Evolutionary conservation across 306 rosid species (phyloP).

Genomic region (Sindora glabra): DNA sequence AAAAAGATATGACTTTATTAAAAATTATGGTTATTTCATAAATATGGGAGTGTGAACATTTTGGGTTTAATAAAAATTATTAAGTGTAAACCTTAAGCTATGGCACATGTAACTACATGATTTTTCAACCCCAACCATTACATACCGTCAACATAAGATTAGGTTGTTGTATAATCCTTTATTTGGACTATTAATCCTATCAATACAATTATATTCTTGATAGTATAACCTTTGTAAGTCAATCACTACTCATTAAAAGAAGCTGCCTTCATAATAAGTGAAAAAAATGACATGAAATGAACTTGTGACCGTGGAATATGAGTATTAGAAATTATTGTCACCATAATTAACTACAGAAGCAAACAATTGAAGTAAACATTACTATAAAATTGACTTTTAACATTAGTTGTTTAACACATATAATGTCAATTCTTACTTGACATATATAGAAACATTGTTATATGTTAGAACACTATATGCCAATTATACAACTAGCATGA

Average conservation of each 20-base stretch:
- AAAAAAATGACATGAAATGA: not conserved
- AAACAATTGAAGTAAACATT: slow-evolving; percentile 12
- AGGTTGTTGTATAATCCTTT: not conserved
- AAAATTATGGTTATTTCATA: not conserved
- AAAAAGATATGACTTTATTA: no score
- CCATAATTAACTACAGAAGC: no score
- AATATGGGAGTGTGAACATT: not conserved
- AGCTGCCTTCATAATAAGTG: not conserved
- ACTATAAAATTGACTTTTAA: no score
- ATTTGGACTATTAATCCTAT: not conserved
- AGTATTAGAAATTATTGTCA: not conserved
- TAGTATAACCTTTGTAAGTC: slow-evolving; percentile 5
- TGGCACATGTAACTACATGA: not conserved
- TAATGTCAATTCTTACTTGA: slow-evolving; percentile 43
- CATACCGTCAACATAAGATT: not conserved
- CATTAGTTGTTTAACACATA: no score
- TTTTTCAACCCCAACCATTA: not conserved
- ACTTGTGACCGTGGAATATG: no score
- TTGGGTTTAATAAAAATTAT: not conserved
- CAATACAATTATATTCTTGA: not conserved
- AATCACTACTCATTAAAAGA: not conserved
- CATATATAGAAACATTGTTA: no score
- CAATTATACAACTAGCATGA: no score
- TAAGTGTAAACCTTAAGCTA: not conserved
- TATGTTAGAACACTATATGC: no score